Base-by-base conservation (phyloP, 2,329 filamentous ascomycete genomes). In the Rutstroemia sydowiana region DNA sequence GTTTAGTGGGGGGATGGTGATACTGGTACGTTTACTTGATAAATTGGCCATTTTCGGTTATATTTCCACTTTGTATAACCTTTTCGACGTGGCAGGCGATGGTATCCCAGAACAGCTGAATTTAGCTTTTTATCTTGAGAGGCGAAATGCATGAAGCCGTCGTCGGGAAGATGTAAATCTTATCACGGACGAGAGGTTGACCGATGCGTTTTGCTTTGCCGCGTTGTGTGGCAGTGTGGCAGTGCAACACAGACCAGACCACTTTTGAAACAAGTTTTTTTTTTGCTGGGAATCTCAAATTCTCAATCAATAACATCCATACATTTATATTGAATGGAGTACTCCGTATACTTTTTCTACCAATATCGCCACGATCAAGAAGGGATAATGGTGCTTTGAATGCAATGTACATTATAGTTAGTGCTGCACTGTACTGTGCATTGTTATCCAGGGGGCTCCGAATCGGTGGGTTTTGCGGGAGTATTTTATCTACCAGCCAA, bases 101-200 rank as follows among this genome's bases (percentile, higher is more conserved):
- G n/a, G 39, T 42, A 42, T 42, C 39, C 39, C 26, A 42, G 39
- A 20, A 42, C 20, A 21, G 39, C 39, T 42, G 39, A 42, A n/a
- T 14, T 14, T 16, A 42, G 39, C 11, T 14, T 20, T 42, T 14
- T 42, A 8, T 20, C n/a, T n/a, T n/a, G n/a, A 20, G 32, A 44
- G 48, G 48, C 47, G 21, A 45, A 45, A 45, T 30, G 48, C 48
- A 46, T 18, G 14, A 40, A 51, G 42, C 32, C 47, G 43, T 51
- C 37, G 26, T 46, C 34, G 48, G 42, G 48, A 46, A 40, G 32
- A 51, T 18, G 32, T 42, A 45, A 39, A 23, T 31, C n/a, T 51
- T 23, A 21, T 45, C 48, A 50, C 48, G 40, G 48, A 50, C 48
- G 31, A 51, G 31, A 45, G 41, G 41, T 39, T 51, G 48, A 32